phyloP scores from a whole-genome alignment of 2,329 filamentous ascomycete species.

The Pseudogymnoascus sp. region DNA sequence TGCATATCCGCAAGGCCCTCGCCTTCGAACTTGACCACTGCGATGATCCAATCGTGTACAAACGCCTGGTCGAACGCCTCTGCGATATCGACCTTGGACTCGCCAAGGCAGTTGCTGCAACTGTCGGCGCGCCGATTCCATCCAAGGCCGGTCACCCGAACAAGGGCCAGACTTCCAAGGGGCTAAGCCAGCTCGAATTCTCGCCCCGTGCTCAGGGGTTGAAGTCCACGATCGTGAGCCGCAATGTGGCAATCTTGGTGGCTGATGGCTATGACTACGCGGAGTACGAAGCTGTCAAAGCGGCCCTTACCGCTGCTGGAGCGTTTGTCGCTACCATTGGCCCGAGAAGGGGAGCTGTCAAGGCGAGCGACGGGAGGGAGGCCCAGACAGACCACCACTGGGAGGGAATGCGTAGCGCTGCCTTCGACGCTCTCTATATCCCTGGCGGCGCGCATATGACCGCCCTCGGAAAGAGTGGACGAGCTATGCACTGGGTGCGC shows the following conservation, averaged over 20 bases:
- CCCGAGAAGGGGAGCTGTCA: constrained; percentile 58
- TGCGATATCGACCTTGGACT: constrained; percentile 66
- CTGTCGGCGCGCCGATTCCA: constrained; percentile 59
- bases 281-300: constrained; percentile 59
- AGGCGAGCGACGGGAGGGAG: constrained; percentile 38
- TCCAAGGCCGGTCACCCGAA: constrained; percentile 47
- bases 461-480: constrained; percentile 60
- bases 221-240: constrained; percentile 60
- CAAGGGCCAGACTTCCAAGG: constrained; percentile 59
- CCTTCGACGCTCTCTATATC: constrained; percentile 75
- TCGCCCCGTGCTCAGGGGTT: constrained; percentile 39
- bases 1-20: constrained; percentile 53
- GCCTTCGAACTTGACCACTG: constrained; percentile 74
- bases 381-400: constrained; percentile 69
- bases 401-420: constrained; percentile 69
- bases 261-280: constrained; percentile 68
- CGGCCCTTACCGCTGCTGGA: constrained; percentile 51
- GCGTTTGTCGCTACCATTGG: constrained; percentile 70
- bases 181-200: constrained; percentile 64
- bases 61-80: constrained; percentile 60
- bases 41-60: constrained; percentile 70
- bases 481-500: constrained; percentile 67
- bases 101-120: constrained; percentile 60
- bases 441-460: constrained; percentile 62
- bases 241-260: constrained; percentile 68